A percentile compares a stretch with the other conserved stretches of the same genome.
Evolutionary conservation across 202 grass and related monocot genomes (phyloP).

Genomic region (Setaria italica): DNA sequence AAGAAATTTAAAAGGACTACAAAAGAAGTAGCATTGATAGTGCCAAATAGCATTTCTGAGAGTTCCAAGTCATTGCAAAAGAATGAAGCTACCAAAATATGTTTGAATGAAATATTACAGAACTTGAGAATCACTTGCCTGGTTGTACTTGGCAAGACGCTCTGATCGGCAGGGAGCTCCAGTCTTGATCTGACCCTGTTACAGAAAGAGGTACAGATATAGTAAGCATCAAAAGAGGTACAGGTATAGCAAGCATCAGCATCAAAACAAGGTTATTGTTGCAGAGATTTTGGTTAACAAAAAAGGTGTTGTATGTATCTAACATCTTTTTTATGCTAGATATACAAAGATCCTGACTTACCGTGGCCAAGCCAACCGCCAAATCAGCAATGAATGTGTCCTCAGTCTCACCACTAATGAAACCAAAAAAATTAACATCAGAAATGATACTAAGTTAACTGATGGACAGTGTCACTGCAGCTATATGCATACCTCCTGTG

Average conservation of each 20-base stretch:
- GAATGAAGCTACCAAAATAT: not conserved
- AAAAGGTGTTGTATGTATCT: not conserved
- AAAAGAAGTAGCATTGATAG: not conserved
- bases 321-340: not conserved
- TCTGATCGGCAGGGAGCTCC: slow-evolving; percentile 86
- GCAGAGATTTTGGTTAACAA: not conserved
- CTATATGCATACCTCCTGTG: slow-evolving; percentile 67
- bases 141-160: slow-evolving; percentile 90
- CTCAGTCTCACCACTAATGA: slow-evolving; percentile 84
- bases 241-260: too few species aligned
- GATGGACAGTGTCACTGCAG: not conserved
- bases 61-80: not conserved
- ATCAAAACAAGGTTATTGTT: not conserved
- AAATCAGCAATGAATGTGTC: slow-evolving; percentile 94
- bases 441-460: not conserved
- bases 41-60: too few species aligned
- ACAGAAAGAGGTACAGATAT: not conserved
- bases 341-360: slow-evolving; percentile 31
- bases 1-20: not conserved
- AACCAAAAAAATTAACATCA: slow-evolving; percentile 1
- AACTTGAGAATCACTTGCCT: slow-evolving; percentile 48
- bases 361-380: slow-evolving; percentile 78
- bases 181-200: slow-evolving; percentile 89
- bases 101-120: not conserved
- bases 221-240: not conserved